Conservation (phyloP, 2,329 filamentous ascomycete genomes). For the Claviceps spartinae region DNA sequence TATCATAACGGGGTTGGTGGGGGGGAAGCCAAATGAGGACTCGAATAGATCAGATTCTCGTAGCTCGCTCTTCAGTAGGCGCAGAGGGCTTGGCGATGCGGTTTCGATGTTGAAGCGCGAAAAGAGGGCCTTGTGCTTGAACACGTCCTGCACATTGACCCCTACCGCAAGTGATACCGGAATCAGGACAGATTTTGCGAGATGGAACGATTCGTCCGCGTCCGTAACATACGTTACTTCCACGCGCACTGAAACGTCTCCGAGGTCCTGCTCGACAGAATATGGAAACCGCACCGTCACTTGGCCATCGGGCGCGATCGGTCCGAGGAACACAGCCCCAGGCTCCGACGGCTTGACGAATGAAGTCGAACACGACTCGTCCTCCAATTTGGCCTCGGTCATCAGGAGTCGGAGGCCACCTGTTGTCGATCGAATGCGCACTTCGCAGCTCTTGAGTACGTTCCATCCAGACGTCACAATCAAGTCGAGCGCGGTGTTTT, state of each 20-base stretch:
- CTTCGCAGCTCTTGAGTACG: slow-evolving; percentile 41
- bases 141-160: slow-evolving; percentile 93
- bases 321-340: slow-evolving; percentile 37
- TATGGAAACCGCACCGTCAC: slow-evolving; percentile 63
- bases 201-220: slow-evolving; percentile 32
- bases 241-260: slow-evolving; percentile 57
- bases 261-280: slow-evolving; percentile 64
- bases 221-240: slow-evolving; percentile 63
- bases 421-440: slow-evolving; percentile 50
- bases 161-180: slow-evolving; percentile 70
- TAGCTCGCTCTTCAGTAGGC: slow-evolving; percentile 58
- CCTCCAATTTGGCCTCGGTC: slow-evolving; percentile 40
- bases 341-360: slow-evolving; percentile 38
- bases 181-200: slow-evolving; percentile 42
- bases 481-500: slow-evolving; percentile 64
- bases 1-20: slow-evolving; percentile 44
- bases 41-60: slow-evolving; percentile 56
- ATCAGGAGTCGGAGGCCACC: slow-evolving; percentile 52
- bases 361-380: slow-evolving; percentile 23
- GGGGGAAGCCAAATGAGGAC: slow-evolving; percentile 43
- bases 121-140: slow-evolving; percentile 70
- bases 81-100: slow-evolving; percentile 58
- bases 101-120: slow-evolving; percentile 87
- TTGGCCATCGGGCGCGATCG: slow-evolving; percentile 29
- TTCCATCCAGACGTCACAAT: slow-evolving; percentile 65